Conservation (phyloP, 2,329 filamentous ascomycete species). For the Phyllosticta capitalensis region DNA sequence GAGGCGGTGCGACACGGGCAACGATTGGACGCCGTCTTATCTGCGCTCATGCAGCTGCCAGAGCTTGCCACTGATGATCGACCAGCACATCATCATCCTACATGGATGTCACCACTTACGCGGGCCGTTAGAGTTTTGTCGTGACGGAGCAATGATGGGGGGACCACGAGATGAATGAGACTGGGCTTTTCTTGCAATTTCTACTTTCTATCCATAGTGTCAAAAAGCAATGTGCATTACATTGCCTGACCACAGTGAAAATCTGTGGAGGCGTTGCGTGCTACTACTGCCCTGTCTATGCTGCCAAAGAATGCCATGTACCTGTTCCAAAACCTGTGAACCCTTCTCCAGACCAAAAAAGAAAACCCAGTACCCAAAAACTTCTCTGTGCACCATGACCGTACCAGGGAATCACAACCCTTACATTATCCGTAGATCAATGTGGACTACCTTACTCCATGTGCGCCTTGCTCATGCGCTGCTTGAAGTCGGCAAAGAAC, state of each 20-base stretch:
- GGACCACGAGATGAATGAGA: too few relatives aligned
- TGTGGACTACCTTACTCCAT: neutral
- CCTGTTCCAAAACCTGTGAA: neutral
- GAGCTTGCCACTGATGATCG: too few relatives aligned
- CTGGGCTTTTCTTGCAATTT: too few relatives aligned
- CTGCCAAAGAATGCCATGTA: constrained; percentile 6
- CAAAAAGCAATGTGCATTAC: neutral
- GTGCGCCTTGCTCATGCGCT: constrained; percentile 1
- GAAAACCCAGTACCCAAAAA: neutral
- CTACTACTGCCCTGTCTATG: constrained; percentile 7
- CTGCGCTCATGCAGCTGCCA: too few relatives aligned
- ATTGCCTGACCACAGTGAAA: neutral
- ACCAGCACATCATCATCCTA: too few relatives aligned
- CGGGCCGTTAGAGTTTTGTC: too few relatives aligned
- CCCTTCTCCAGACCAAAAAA: neutral
- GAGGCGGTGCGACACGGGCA: too few relatives aligned
- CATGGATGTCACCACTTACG: too few relatives aligned
- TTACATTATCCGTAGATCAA: constrained; percentile 5
- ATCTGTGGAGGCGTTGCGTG: neutral
- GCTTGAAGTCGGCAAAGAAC: constrained; percentile 46
- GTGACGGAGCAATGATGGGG: too few relatives aligned
- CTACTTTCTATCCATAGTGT: neutral
- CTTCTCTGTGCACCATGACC: constrained; percentile 6
- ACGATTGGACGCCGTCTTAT: too few relatives aligned
- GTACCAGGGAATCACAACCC: neutral